Percentiles rank a stretch among this genome's conserved stretches.
phyloP scores from a whole-genome alignment of 371 early-diverging fungal species.

The Mucor irregularis region DNA sequence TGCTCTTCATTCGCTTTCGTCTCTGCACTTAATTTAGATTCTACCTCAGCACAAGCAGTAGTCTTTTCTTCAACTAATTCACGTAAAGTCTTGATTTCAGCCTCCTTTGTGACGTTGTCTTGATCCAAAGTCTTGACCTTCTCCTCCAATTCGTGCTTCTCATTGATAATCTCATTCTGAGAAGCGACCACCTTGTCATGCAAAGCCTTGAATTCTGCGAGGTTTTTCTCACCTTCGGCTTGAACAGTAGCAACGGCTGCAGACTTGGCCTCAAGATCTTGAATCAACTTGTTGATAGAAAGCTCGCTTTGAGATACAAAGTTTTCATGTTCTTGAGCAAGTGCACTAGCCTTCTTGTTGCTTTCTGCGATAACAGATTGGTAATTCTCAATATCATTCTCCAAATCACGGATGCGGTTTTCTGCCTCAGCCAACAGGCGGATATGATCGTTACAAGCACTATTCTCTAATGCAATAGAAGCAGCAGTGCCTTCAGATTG shows the following conservation, averaged over 20 bases:
- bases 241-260: constrained; percentile 3
- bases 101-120: not conserved
- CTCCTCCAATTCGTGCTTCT: constrained; percentile 15
- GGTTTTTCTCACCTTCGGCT: constrained; percentile 2
- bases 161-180: constrained; percentile 17
- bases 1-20: constrained; percentile 5
- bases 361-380: not conserved
- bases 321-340: constrained; percentile 1
- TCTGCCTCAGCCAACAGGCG: constrained; percentile 9
- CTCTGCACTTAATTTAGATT: constrained; percentile 18
- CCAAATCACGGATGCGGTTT: constrained; percentile 16
- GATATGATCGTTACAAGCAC: constrained; percentile 8
- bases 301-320: not conserved
- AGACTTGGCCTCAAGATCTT: constrained; percentile 6
- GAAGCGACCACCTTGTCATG: constrained; percentile 25
- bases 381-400: constrained; percentile 7
- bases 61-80: constrained; percentile 26
- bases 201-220: constrained; percentile 16
- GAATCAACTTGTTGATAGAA: constrained; percentile 5
- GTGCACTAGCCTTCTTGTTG: not conserved
- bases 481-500: not conserved
- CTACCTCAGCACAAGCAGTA: constrained; percentile 16
- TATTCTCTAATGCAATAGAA: too few species aligned
- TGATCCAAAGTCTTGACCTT: constrained; percentile 8
- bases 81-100: constrained; percentile 3